Base-by-base conservation (phyloP, 2,329 filamentous ascomycete genomes). In the Diaporthe amygdali region DNA sequence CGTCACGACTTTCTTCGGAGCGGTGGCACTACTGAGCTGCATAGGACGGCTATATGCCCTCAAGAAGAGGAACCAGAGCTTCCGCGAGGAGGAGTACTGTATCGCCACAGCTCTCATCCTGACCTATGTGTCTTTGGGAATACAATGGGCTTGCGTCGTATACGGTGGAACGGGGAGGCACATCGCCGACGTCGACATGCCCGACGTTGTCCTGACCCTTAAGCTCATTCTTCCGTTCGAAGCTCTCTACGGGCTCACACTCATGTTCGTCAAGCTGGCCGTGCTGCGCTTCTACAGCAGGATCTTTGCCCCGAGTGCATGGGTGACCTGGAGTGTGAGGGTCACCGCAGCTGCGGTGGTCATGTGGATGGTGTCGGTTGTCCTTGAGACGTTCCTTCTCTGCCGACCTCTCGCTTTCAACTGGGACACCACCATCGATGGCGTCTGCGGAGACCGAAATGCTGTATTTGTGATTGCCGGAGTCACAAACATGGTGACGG, bases 141-240 rank as follows among this genome's bases (percentile, higher is more conserved):
- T 69, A 3, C 67, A 69, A 30, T 69, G 67, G 67, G 67, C 67
- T n/a, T 69, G 67, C 25, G 66, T 68, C 15, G 7, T 55, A 1
- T 32, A 20, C 17, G 67, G 67, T 3, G 67, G 67, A 3, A 51
- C 49, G 22, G 67, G 67, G 5, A 22, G 67, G 39, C 67, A 69
- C 34, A 10, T 69, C 0, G 32, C 47, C 9, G 67, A 61, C 15
- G 44, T 68, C 27, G 66, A 56, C 22, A 3, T 44, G 17, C 27
- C 25, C 15, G 51, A 68, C 5, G 51, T 25, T 27, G 51, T 59
- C 17, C 15, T 68, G n/a, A 68, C 66, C 14, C 37, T 68, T 3
- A 56, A 59, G 56, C 68, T 70, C 34, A 70, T 70, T 49, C 7
- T 70, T 12, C 68, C 68, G 1, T 64, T 70, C 37, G 68, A 70